Evolutionary conservation across 345 rosid species (phyloP), one percentile per base, ranked within the genome.

Genomic region (Toxicodendron radicans): DNA sequence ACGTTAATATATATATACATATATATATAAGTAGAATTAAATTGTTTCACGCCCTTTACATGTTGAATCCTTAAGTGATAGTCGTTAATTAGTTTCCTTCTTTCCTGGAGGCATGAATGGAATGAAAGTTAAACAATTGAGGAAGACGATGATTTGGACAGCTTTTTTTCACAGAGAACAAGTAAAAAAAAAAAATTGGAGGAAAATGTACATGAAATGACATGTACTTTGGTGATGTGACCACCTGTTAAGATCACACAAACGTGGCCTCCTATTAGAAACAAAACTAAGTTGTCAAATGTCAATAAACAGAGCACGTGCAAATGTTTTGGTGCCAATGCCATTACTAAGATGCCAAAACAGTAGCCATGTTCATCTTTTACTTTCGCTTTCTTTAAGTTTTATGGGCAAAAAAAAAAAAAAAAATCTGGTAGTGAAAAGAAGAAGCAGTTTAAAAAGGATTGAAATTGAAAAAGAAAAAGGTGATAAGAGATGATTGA

Each of bases 181-280:
- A 7, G 43, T 38, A 38, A 38, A 38, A 27, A 24, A 27, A 27
- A 27, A 27, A 27, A n/a, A 35, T 35, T 7, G 43, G 43, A 38
- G 43, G 43, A 38, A 8, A 38, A 38, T 38, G 8, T 8, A 5
- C 6, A 51, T 14, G 17, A 51, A 45, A 18, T 32, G 48, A 5
- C 20, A 58, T 43, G 41, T 58, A 43, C 66, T 23, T 38, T 41
- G 17, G 5, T 71, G 66, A 71, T 71, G 66, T 70, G 74, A 76
- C 57, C 71, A 30, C 45, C 65, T 57, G 14, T 5, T 10, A 24
- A 35, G 27, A 23, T 16, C 4, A 23, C 5, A 43, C 20, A 58
- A 41, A 58, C 43, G 57, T 58, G 66, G 38, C 30, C 9, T 30
- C 24, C 21, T 27, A 1, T 11, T 43, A 20, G 17, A 8, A 27